Base-by-base conservation (phyloP, 371 early-diverging fungal species). In the Mucor circinelloides region DNA sequence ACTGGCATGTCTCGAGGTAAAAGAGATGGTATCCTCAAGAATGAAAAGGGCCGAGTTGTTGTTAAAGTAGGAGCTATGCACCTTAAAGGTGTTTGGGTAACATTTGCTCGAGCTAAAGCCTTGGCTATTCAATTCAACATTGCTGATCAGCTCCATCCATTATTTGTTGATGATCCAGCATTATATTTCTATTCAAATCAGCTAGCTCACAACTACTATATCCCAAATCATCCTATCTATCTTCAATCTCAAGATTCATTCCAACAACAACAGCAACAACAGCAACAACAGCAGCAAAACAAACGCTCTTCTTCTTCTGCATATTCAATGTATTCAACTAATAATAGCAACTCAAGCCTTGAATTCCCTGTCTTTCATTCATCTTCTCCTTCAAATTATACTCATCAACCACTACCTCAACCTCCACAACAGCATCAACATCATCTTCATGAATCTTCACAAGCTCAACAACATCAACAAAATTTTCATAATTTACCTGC, bases 21-120 rank as follows among this genome's bases (percentile, higher is more conserved):
- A 76, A 82, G 94, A 25, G 94, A 94, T 71, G 92, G 93, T 15
- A 94, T 94, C 56, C 80, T 94, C 23, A 94, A 94, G 74, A 91
- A 92, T 58, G 94, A 94, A 73, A 90, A 90, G n/a, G n/a, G n/a
- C n/a, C n/a, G n/a, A n/a, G n/a, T n/a, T n/a, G n/a, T n/a, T n/a
- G n/a, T n/a, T n/a, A 94, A 94, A 71, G 90, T 90, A 0, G 94
- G 94, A n/a, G 89, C 93, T 0, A 93, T 94, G 94, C 90, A 91
- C 67, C 78, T 94, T 13, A 94, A 94, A 73, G 94, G 94, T 23
- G 94, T 94, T 60, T 94, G 94, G 94, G 90, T 92, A 55, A 89
- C 90, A 30, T 88, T 90, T 72, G 85, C 87, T 19, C 81, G 93
- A 68, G 93, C 93, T 9, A 83, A 84, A 40, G 83, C 85, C 56